Conservation (phyloP, 2,329 filamentous ascomycete species). For the Pseudocercospora vitis region DNA sequence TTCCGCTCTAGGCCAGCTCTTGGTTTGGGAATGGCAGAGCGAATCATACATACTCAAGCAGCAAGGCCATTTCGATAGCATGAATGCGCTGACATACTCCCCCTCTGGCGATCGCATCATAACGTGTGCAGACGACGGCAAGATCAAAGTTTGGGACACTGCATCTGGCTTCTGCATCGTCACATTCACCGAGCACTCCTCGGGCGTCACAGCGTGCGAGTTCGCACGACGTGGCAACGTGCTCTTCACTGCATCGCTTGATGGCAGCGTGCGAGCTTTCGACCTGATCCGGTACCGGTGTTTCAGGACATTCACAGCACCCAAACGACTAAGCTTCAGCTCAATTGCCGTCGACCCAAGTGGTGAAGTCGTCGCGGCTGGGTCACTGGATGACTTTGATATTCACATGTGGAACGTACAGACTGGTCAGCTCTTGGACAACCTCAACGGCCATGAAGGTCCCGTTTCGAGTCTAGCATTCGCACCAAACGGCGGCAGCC, state of each 20-base stretch:
- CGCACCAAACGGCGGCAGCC: constrained; percentile 75
- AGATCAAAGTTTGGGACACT: constrained; percentile 98
- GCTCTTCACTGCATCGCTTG: constrained; percentile 89
- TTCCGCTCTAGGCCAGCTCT: constrained; percentile 88
- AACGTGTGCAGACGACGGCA: constrained; percentile 92
- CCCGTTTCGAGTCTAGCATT: constrained; percentile 88
- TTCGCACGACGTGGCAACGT: constrained; percentile 96
- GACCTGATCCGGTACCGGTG: constrained; percentile 94
- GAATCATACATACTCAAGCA: constrained; percentile 99
- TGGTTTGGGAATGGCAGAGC: constrained; percentile 99
- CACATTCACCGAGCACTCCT: constrained; percentile 95
- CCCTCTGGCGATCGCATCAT: constrained; percentile 91
- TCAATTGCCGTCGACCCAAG: constrained; percentile 95
- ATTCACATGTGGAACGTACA: constrained; percentile 99
- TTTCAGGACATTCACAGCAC: constrained; percentile 95
- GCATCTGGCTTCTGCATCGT: constrained; percentile 97
- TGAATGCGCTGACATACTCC: constrained; percentile 90
- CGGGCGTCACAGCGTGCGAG: constrained; percentile 88
- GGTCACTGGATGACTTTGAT: constrained; percentile 93
- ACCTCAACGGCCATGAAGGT: constrained; percentile 87
- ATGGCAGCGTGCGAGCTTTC: constrained; percentile 93
- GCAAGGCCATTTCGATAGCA: constrained; percentile 93
- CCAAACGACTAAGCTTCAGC: constrained; percentile 86
- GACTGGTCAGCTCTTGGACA: constrained; percentile 90
- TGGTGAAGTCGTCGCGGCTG: constrained; percentile 92